Evolutionary conservation across 1,284 basidiomycete species (phyloP).

Genomic region (Sanghuangporus weigelae): DNA sequence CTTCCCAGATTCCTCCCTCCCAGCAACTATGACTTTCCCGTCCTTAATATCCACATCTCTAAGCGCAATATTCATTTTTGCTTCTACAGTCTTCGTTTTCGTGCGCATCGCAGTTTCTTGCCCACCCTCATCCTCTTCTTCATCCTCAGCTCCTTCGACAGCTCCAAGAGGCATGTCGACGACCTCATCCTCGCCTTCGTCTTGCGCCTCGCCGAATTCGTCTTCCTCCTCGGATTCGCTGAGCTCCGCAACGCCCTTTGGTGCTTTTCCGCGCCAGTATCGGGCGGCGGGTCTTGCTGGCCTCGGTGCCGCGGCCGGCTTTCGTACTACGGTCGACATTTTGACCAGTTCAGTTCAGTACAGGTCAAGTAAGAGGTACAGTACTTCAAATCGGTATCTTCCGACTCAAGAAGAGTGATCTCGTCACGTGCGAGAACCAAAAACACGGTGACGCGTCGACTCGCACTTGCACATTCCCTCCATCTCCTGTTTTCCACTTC

Average conservation of each 20-base stretch:
- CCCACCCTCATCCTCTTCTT: constrained; percentile 39
- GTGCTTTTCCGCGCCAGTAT: constrained; percentile 82
- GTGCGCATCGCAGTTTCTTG: constrained; percentile 40
- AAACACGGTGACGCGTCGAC: neutral
- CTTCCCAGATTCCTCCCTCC: constrained; percentile 66
- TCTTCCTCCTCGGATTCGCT: constrained; percentile 56
- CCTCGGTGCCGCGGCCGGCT: constrained; percentile 54
- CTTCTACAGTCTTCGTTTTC: constrained; percentile 21
- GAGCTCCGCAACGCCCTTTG: constrained; percentile 58
- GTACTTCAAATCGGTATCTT: neutral
- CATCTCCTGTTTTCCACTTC: neutral
- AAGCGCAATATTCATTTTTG: constrained; percentile 61
- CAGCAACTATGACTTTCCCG: constrained; percentile 72
- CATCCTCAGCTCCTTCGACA: constrained; percentile 24
- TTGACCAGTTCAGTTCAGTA: neutral
- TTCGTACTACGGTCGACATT: constrained; percentile 33
- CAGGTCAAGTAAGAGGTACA: neutral
- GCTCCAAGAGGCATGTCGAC: constrained; percentile 56
- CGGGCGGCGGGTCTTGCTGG: constrained; percentile 67
- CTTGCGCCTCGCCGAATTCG: constrained; percentile 38
- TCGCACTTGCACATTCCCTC: neutral
- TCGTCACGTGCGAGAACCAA: neutral
- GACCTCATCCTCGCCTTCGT: constrained; percentile 36
- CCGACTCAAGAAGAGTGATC: neutral
- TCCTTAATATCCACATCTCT: constrained; percentile 72